Evolutionary conservation across 805 yeast species (phyloP).

Genomic region (Naumovozyma castellii): DNA sequence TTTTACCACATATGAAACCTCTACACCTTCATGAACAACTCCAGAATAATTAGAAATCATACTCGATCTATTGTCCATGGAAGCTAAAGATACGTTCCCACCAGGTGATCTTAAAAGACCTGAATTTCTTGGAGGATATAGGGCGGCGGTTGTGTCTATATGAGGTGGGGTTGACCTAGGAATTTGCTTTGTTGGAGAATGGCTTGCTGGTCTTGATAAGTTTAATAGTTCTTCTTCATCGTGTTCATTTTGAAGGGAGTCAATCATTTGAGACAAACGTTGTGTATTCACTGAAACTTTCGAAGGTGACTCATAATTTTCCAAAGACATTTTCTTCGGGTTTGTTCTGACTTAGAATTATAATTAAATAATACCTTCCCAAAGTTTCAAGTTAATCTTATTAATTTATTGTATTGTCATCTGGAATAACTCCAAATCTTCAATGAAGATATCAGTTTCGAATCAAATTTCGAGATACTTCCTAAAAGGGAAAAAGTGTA

Average conservation of each 20-base stretch:
- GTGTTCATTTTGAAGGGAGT: constrained; percentile 14
- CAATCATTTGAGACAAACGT: constrained; percentile 25
- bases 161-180: constrained; percentile 3
- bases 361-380: no score
- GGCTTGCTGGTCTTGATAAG: constrained; percentile 1
- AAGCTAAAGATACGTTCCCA: constrained; percentile 6
- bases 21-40: constrained; percentile 27
- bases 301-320: constrained; percentile 8
- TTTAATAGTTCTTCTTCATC: constrained; percentile 8
- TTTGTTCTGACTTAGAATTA: no score
- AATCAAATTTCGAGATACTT: constrained; percentile 1
- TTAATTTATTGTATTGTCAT: no score
- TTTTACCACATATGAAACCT: constrained; percentile 22
- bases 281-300: constrained; percentile 16
- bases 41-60: constrained; percentile 27
- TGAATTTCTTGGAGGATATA: background rate
- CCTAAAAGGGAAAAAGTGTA: constrained; percentile 3
- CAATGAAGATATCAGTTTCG: background rate
- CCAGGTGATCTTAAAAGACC: constrained; percentile 7
- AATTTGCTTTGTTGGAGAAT: constrained; percentile 1
- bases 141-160: background rate
- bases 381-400: no score
- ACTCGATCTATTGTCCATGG: constrained; percentile 13
- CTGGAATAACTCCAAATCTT: background rate
- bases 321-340: constrained; percentile 1